phyloP scores from a whole-genome alignment of 768 basidiomycete genomes.

The Agaricus subrufescens region DNA sequence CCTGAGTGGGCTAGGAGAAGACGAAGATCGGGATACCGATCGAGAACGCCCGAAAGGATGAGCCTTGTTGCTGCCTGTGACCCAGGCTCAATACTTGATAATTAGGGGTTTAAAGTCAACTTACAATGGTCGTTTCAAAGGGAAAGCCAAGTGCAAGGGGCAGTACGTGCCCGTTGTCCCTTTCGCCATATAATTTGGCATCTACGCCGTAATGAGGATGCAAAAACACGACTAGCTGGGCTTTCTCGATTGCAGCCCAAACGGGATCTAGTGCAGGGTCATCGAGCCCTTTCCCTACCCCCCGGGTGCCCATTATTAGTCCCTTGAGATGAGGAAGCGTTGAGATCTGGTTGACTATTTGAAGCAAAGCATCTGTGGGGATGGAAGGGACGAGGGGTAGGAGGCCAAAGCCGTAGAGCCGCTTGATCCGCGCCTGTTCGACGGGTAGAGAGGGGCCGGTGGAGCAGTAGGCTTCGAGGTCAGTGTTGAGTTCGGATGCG shows the following conservation, averaged over 20 bases:
- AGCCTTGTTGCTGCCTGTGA: slow-evolving; percentile 66
- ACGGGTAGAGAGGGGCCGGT: slow-evolving; percentile 44
- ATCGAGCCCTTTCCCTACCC: slow-evolving; percentile 77
- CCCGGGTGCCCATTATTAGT: slow-evolving; percentile 79
- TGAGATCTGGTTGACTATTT: slow-evolving; percentile 63
- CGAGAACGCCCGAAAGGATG: slow-evolving; percentile 76
- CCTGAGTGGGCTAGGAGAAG: slow-evolving; percentile 86
- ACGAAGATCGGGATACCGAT: slow-evolving; percentile 70
- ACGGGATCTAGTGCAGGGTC: slow-evolving; percentile 74
- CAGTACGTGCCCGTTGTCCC: slow-evolving; percentile 82
- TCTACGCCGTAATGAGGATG: slow-evolving; percentile 88
- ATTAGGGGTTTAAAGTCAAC: slow-evolving; percentile 20
- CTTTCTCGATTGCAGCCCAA: slow-evolving; percentile 71
- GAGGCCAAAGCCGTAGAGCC: slow-evolving; percentile 81
- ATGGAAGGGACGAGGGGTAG: slow-evolving; percentile 76
- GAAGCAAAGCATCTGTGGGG: slow-evolving; percentile 48
- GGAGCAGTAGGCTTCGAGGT: slow-evolving; percentile 77
- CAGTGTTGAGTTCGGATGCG: slow-evolving; percentile 68
- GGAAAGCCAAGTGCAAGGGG: slow-evolving; percentile 87
- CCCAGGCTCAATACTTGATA: slow-evolving; percentile 7
- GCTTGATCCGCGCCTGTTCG: slow-evolving; percentile 37
- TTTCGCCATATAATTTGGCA: slow-evolving; percentile 67
- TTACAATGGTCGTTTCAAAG: slow-evolving; percentile 82
- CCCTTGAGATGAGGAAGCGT: slow-evolving; percentile 61
- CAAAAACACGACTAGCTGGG: slow-evolving; percentile 73